Evolutionary conservation across 768 basidiomycete genomes (phyloP).

Genomic region (Lenzites betulinus): DNA sequence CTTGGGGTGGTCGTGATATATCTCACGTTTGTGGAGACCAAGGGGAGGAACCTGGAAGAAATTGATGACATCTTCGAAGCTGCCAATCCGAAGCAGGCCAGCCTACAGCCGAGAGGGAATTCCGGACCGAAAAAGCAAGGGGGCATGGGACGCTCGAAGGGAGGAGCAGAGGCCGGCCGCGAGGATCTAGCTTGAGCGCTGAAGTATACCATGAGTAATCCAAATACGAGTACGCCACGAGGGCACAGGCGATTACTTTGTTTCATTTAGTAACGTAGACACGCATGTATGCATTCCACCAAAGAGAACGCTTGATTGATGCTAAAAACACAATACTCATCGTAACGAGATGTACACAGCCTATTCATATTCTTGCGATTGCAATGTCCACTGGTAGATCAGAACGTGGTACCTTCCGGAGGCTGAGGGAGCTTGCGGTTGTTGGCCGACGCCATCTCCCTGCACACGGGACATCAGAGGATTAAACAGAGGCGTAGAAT

Average conservation of each 20-base stretch:
- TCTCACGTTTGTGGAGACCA: conserved; percentile 64
- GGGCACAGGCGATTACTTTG: neutral
- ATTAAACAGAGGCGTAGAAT: neutral
- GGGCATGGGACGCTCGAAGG: neutral
- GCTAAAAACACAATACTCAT: conserved; percentile 24
- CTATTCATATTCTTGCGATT: neutral
- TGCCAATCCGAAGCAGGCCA: conserved; percentile 19
- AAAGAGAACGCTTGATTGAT: conserved; percentile 12
- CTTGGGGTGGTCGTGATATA: conserved; percentile 61
- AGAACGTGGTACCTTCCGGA: conserved; percentile 81
- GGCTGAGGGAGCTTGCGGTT: conserved; percentile 97
- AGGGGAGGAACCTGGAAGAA: conserved; percentile 40
- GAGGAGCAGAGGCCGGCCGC: neutral
- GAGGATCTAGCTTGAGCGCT: neutral
- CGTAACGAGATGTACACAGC: conserved; percentile 17
- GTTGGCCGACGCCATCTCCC: conserved; percentile 91
- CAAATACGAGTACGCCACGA: neutral
- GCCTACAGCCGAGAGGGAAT: neutral
- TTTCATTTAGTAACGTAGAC: neutral
- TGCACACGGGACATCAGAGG: conserved; percentile 32
- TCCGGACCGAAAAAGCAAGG: neutral
- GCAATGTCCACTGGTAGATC: conserved; percentile 4
- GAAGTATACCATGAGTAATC: neutral
- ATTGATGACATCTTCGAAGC: conserved; percentile 26
- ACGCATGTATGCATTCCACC: neutral